Percentiles rank a stretch among this genome's conserved stretches.
Evolutionary conservation across 2,329 filamentous ascomycete species (phyloP).

Genomic region (Pseudogymnoascus sp.): DNA sequence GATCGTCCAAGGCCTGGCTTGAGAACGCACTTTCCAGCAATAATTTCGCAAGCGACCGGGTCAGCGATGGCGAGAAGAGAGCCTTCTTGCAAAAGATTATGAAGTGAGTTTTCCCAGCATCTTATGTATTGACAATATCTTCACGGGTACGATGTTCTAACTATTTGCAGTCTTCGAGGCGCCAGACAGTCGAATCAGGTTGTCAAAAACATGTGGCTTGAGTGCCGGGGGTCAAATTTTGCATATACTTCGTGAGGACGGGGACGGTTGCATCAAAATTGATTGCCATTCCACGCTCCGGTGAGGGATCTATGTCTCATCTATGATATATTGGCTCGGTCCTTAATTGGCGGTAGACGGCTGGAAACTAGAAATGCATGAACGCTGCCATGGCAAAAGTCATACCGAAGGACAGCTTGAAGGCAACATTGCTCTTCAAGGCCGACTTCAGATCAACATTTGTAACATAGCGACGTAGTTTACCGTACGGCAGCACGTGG

Average conservation of each 20-base stretch:
- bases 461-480: slow-evolving; percentile 43
- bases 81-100: slow-evolving; percentile 61
- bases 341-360: slow-evolving; percentile 4
- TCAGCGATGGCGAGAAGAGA: slow-evolving; percentile 52
- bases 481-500: slow-evolving; percentile 32
- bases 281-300: slow-evolving; percentile 3
- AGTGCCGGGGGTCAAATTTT: slow-evolving; percentile 53
- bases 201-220: slow-evolving; percentile 67
- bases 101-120: slow-evolving; percentile 38
- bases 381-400: slow-evolving; percentile 67
- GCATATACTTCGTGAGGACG: slow-evolving; percentile 47
- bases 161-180: slow-evolving; percentile 49
- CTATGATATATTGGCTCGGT: not conserved
- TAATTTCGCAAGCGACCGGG: slow-evolving; percentile 48
- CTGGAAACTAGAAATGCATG: slow-evolving; percentile 40
- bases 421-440: slow-evolving; percentile 31
- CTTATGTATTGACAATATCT: slow-evolving; percentile 2
- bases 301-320: slow-evolving; percentile 3
- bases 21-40: slow-evolving; percentile 48
- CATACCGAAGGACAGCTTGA: slow-evolving; percentile 54
- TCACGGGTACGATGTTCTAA: not conserved
- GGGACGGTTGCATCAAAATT: not conserved
- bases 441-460: slow-evolving; percentile 39
- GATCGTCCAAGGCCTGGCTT: slow-evolving; percentile 54
- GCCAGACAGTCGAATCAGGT: slow-evolving; percentile 57